These are phyloP conservation scores for Ganoderma resinaceum DNA, from an alignment of 1,284 basidiomycete genomes.

Conservation along the genomic window DNA sequence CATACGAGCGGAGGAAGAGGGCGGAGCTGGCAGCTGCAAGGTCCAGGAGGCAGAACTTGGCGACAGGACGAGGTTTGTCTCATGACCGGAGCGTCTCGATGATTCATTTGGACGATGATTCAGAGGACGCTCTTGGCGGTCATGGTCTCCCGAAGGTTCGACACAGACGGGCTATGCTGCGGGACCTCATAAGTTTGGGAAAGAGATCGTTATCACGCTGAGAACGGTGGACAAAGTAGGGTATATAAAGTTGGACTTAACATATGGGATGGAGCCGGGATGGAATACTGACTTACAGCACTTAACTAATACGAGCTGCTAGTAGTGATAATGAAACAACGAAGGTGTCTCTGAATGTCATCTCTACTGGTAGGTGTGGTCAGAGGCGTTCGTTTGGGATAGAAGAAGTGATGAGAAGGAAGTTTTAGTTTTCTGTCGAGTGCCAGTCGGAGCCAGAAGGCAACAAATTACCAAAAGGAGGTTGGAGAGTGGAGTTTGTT, in stretches of 20 bases:
- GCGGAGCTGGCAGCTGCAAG: conserved; percentile 14
- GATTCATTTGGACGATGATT: conserved; percentile 16
- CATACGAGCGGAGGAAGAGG: conserved; percentile 23
- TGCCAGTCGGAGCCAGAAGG: neutral
- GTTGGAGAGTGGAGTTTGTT: conserved; percentile 8
- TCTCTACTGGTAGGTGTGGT: too few species aligned
- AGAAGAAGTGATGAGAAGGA: neutral
- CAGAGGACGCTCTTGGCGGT: neutral
- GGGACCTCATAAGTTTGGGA: neutral
- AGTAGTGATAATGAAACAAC: neutral
- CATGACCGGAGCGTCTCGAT: neutral
- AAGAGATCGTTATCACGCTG: conserved; percentile 7
- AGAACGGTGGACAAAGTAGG: neutral
- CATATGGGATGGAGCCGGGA: neutral
- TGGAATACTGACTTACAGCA: neutral
- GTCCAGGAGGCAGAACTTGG: conserved; percentile 8
- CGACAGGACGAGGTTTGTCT: neutral
- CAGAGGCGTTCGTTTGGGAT: neutral
- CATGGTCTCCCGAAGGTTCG: neutral
- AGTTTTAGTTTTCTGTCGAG: neutral
- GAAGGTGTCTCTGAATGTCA: neutral
- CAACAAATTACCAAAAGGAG: neutral
- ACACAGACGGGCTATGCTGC: neutral
- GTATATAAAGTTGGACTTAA: neutral
- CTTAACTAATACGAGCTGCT: neutral